A percentile compares a stretch with the other conserved stretches of the same genome.
Evolutionary conservation across 805 yeast genomes (phyloP).

Genomic region (Candida insectorum): DNA sequence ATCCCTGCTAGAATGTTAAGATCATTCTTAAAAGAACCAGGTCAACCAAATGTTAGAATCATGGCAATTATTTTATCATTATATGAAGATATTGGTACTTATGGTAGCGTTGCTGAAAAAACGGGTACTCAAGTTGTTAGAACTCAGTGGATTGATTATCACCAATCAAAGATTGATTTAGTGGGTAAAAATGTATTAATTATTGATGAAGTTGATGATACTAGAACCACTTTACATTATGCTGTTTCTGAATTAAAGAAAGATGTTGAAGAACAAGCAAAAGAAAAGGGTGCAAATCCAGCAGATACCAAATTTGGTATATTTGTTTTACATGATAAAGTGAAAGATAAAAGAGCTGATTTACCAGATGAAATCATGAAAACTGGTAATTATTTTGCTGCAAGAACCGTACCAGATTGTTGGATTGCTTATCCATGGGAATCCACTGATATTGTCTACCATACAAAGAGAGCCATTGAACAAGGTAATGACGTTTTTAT

Average conservation of each 20-base stretch:
- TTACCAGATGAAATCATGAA: slow-evolving; percentile 62
- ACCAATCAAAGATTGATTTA: slow-evolving; percentile 56
- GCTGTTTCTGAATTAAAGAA: slow-evolving; percentile 72
- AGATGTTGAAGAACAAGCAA: slow-evolving; percentile 63
- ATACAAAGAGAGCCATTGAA: slow-evolving; percentile 65
- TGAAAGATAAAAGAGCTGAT: slow-evolving; percentile 68
- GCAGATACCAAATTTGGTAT: slow-evolving; percentile 62
- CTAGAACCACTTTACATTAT: slow-evolving; percentile 79
- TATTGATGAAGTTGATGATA: slow-evolving; percentile 84
- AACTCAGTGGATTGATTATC: slow-evolving; percentile 81
- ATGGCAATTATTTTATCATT: slow-evolving; percentile 93
- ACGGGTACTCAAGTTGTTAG: slow-evolving; percentile 66
- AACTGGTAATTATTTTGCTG: slow-evolving; percentile 64
- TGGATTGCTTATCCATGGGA: slow-evolving; percentile 94
- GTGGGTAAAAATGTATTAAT: slow-evolving; percentile 70
- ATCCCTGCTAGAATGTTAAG: slow-evolving; percentile 96
- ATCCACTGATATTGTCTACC: slow-evolving; percentile 68
- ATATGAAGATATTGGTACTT: slow-evolving; percentile 75
- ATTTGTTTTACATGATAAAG: slow-evolving; percentile 75
- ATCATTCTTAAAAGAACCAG: slow-evolving; percentile 85
- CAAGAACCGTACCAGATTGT: slow-evolving; percentile 69
- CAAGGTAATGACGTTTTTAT: slow-evolving; percentile 68
- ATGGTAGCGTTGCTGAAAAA: slow-evolving; percentile 51
- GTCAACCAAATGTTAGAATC: slow-evolving; percentile 84
- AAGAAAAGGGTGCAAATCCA: slow-evolving; percentile 46